These are phyloP conservation scores for Alisma plantagoaquatica DNA, from an alignment of 106 monocot species.

Conservation along the genomic window DNA sequence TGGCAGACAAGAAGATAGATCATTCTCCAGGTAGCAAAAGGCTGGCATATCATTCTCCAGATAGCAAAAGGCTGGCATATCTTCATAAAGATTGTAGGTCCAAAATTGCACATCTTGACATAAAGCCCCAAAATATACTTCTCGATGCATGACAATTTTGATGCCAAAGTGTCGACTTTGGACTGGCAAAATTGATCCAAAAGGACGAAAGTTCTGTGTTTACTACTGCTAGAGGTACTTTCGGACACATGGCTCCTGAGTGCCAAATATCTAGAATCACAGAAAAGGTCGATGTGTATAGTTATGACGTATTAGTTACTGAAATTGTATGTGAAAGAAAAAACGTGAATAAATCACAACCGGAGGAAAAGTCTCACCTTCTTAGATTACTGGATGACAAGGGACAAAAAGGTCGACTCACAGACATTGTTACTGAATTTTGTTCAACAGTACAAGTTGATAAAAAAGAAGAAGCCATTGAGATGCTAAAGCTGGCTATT, in stretches of 20 bases:
- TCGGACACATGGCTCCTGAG: constrained; percentile 14
- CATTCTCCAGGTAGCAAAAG: constrained; percentile 4
- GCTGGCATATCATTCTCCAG: too few species aligned
- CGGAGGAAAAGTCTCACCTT: constrained; percentile 5
- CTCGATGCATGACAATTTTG: constrained; percentile 7
- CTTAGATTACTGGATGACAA: constrained; percentile 7
- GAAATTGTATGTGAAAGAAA: constrained; percentile 6
- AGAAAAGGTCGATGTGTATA: constrained; percentile 11
- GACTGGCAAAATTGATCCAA: constrained; percentile 24
- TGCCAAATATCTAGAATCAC: constrained; percentile 9
- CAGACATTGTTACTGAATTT: not conserved
- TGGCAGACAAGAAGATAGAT: constrained; percentile 8
- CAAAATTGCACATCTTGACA: constrained; percentile 10
- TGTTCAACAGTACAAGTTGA: not conserved
- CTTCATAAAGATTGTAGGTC: constrained; percentile 11
- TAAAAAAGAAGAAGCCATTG: constrained; percentile 12
- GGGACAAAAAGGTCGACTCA: constrained; percentile 1
- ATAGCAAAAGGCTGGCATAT: constrained; percentile 3
- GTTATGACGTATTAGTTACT: constrained; percentile 7
- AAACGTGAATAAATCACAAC: constrained; percentile 1
- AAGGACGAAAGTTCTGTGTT: constrained; percentile 5
- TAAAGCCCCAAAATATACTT: constrained; percentile 18
- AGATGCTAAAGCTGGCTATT: constrained; percentile 14
- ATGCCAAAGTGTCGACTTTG: constrained; percentile 22
- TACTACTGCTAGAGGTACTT: constrained; percentile 12